phyloP scores from a whole-genome alignment of 2,329 filamentous ascomycete genomes.

The Rosellinia necatrix region DNA sequence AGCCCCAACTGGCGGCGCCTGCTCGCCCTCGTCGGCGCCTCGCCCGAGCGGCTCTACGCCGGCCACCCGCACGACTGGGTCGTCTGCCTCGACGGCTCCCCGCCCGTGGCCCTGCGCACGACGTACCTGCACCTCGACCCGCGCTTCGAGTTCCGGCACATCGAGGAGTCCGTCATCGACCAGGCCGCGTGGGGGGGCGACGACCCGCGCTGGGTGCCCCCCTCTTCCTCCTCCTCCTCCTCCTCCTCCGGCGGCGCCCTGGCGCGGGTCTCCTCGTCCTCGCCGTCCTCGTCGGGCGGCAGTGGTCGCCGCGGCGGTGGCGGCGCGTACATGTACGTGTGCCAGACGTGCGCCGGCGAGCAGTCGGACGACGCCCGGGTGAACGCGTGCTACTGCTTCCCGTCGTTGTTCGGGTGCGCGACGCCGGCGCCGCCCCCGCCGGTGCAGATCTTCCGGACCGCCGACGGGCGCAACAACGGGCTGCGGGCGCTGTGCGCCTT shows the following conservation, averaged over 20 bases:
- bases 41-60: conserved; percentile 46
- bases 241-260: too few relatives aligned
- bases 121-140: conserved; percentile 54
- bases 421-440: conserved; percentile 45
- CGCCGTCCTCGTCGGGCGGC: too few relatives aligned
- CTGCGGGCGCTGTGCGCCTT: conserved; percentile 53
- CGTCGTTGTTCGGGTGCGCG: conserved; percentile 54
- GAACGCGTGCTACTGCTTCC: conserved; percentile 59
- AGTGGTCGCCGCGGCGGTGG: too few relatives aligned
- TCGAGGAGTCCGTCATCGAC: conserved; percentile 56
- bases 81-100: conserved; percentile 47
- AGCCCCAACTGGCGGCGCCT: conserved; percentile 59
- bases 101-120: conserved; percentile 48
- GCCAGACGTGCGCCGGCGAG: conserved; percentile 50
- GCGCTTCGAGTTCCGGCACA: conserved; percentile 52
- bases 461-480: conserved; percentile 59
- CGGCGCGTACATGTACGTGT: too few relatives aligned
- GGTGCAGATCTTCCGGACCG: conserved; percentile 58
- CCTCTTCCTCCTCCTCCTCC: conserved; percentile 28
- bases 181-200: conserved; percentile 52
- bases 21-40: conserved; percentile 51
- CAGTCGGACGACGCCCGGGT: conserved; percentile 55
- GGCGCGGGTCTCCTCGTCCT: conserved; percentile 33
- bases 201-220: conserved; percentile 52
- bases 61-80: conserved; percentile 60